Evolutionary conservation across 441 rosid genomes (phyloP).

Genomic region (Caryocar brasiliense): DNA sequence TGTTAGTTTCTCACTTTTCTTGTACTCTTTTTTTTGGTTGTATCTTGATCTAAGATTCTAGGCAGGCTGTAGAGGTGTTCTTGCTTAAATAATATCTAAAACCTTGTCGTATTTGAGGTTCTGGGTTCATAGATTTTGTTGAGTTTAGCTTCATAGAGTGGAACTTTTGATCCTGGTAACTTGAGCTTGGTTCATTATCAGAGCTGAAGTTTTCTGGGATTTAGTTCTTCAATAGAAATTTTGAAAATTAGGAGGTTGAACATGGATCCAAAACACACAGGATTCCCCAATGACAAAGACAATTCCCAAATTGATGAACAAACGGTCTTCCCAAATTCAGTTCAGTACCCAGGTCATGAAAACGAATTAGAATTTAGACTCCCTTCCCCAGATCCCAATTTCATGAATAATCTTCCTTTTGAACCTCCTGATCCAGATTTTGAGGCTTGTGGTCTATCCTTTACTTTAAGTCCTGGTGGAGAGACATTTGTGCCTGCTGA

Average conservation of each 20-base stretch:
- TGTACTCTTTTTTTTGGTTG: too few relatives aligned
- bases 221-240: background rate
- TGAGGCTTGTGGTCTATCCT: conserved; percentile 13
- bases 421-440: conserved; percentile 16
- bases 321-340: conserved; percentile 8
- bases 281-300: conserved; percentile 19
- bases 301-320: conserved; percentile 22
- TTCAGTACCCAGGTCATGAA: conserved; percentile 16
- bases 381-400: conserved; percentile 22
- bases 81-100: too few relatives aligned
- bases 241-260: background rate
- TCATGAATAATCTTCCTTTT: conserved; percentile 23
- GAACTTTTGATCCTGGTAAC: too few relatives aligned
- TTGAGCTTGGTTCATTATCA: too few relatives aligned
- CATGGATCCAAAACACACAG: conserved; percentile 31
- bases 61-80: too few relatives aligned
- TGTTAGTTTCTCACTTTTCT: too few relatives aligned
- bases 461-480: conserved; percentile 9
- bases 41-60: too few relatives aligned
- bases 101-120: too few relatives aligned
- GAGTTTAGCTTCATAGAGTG: too few relatives aligned
- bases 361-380: conserved; percentile 18
- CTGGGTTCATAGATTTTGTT: too few relatives aligned
- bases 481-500: conserved; percentile 2
- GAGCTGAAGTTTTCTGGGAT: background rate